Evolutionary conservation across 2,329 filamentous ascomycete genomes (phyloP), one percentile per base, ranked within the genome.

Genomic region (Pyrenochaeta sp.): DNA sequence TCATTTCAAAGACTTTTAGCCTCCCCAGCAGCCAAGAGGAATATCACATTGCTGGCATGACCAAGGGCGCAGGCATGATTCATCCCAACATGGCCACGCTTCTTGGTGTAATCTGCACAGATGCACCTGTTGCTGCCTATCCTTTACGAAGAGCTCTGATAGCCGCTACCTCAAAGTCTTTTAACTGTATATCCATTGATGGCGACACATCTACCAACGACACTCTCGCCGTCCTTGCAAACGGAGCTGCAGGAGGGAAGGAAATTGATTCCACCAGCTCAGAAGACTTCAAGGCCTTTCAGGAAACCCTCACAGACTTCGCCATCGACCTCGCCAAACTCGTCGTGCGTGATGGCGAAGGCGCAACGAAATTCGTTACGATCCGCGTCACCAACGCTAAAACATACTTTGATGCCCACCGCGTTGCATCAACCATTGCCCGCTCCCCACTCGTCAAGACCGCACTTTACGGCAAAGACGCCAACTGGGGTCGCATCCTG

Each of bases 51-150:
- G 91, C 90, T 9, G 94, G 94, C 60, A 95, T 96, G 84, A 96
- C 93, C 64, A 99, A 99, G 77, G 94, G 94, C 44, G 94, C 94
- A 4, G 94, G 94, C 65, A 99, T 99, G 94, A 96, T 99, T 71
- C 92, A 96, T 68, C 94, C 94, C 34, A 97, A 99, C 77, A 96
- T 99, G 92, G 94, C 91, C 20, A 99, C 94, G 1, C 82, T 97
- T 22, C 84, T 99, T 23, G 91, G 90, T 40, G 88, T 97, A 49
- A 82, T 97, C 63, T 91, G 90, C 63, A 99, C 94, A 10, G 94
- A 99, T 61, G 93, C 88, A 1, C 88, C 91, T 20, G 83, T 97
- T 62, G 80, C 84, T 0, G 79, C 88, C 3, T 67, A 73, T 1
- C 80, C 87, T 7, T 82, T 96, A 46, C 83, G 85, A 35, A 72